Base-by-base conservation (phyloP, 768 basidiomycete genomes). In the Russula earlei region DNA sequence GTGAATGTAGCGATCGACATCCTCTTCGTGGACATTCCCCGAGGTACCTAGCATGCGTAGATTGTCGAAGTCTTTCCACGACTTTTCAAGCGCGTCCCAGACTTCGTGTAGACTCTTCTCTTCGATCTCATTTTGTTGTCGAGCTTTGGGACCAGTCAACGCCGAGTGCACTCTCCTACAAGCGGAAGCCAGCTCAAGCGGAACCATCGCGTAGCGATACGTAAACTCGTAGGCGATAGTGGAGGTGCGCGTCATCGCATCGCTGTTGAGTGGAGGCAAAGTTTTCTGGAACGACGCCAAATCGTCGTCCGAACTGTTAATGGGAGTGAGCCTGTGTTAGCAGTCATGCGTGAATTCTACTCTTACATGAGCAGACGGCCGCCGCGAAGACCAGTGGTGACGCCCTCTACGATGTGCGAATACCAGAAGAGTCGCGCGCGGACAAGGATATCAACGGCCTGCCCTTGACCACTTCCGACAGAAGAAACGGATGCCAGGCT, bases 381-480 rank as follows among this genome's bases (percentile, higher is more conserved):
- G n/a, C 93, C 93, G 48, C 83, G 78, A 55, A 94, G 75, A 20
- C 85, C 93, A 9, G 81, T 87, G 1, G 82, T 81, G 20, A 93
- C 77, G 27, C 90, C 88, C 69, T 95, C 93, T 56, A 89, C 84
- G 24, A 86, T 80, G 60, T 91, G 81, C 7, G 87, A 82, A 63
- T 92, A 95, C 88, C 91, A 95, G 67, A 91, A 94, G 31, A 94
- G 76, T 29, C 92, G 77, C 3, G 88, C 83, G 33, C 89, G 81
- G 33, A 87, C 74, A 44, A 71, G 71, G 7, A 75, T 67, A 34
- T 83, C 80, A 49, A 85, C 79, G 48, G 84, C 82, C 33, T 77
- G 73, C 3, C 74, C 76, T 41, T 73, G 71, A 20, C 77, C 77
- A 45, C 73, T 77, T 52, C 76, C 72, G 20, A 80, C 69, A 14